Conservation (phyloP, 148 eudicot species). For the Simmondsia chinensis region DNA sequence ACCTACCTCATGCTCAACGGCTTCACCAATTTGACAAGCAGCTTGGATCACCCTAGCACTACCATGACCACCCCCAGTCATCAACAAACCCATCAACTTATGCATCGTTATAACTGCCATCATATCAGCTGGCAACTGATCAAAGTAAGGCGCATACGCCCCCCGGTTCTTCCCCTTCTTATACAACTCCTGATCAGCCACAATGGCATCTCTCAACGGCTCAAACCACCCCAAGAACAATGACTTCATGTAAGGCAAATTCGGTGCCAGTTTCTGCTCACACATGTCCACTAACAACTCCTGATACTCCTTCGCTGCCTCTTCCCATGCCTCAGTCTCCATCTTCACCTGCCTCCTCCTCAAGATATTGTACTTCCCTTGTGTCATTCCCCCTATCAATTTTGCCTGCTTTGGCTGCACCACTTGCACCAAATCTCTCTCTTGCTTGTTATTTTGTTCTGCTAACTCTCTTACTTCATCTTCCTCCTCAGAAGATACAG, state of each 20-base stretch:
- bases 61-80: constrained; percentile 66
- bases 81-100: constrained; percentile 76
- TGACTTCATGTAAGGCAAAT: constrained; percentile 87
- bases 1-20: constrained; percentile 80
- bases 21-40: constrained; percentile 74
- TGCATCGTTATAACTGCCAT: constrained; percentile 97
- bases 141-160: constrained; percentile 38
- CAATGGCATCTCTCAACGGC: constrained; percentile 67
- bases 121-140: constrained; percentile 81
- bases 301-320: constrained; percentile 82
- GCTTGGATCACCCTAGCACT: constrained; percentile 69
- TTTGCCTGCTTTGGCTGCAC: constrained; percentile 13
- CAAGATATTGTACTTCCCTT: constrained; percentile 41
- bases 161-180: constrained; percentile 34
- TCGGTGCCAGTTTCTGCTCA: constrained; percentile 88
- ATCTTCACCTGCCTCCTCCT: constrained; percentile 55
- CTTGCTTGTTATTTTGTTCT: constrained; percentile 23
- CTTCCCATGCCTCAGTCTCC: constrained; percentile 92
- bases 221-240: constrained; percentile 98
- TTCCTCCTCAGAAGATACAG: constrained; percentile 64
- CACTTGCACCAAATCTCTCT: constrained; percentile 2
- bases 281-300: constrained; percentile 84
- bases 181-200: constrained; percentile 53
- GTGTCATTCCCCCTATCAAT: constrained; percentile 43
- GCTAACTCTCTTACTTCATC: constrained; percentile 61